Percentiles rank a stretch among this genome's conserved stretches.
These are phyloP conservation scores for Artemisia argyi DNA, from an alignment of 129 eudicot species.

Conservation along the genomic window DNA sequence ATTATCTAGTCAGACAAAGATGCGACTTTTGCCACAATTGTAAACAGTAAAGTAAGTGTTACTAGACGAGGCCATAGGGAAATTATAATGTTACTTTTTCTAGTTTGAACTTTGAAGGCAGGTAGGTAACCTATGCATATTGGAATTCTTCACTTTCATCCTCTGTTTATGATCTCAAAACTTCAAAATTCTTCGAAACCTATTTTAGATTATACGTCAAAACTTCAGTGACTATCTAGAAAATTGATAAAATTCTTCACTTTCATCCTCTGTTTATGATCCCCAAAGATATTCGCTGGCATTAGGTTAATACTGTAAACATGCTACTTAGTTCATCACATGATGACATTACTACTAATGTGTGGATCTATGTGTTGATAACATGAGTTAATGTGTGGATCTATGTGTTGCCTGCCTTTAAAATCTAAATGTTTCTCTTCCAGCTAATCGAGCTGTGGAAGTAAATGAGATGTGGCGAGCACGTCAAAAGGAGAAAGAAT, in stretches of 20 bases:
- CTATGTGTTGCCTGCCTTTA: background rate
- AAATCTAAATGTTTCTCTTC: background rate
- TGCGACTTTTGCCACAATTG: background rate
- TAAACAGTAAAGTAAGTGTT: background rate
- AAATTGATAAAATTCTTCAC: background rate
- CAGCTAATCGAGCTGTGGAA: constrained; percentile 85
- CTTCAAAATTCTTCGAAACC: too few species aligned
- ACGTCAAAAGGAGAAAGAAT: constrained; percentile 74
- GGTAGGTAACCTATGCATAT: too few species aligned
- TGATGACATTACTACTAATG: background rate
- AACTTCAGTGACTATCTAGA: too few species aligned
- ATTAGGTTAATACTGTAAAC: too few species aligned
- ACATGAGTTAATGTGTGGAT: background rate
- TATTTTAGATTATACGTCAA: too few species aligned
- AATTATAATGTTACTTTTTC: background rate
- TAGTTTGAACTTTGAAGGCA: too few species aligned
- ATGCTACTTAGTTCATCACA: too few species aligned
- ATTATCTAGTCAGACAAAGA: background rate
- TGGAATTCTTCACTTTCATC: too few species aligned
- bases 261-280: background rate
- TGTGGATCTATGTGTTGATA: background rate
- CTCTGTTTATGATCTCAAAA: too few species aligned
- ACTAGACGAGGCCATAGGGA: background rate
- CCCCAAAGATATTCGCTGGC: background rate
- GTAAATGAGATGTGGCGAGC: constrained; percentile 91